Percentiles rank a stretch among this genome's conserved stretches.
Evolutionary conservation across 176 grass and related monocot species (phyloP).

Genomic region (Bromus sterilis): DNA sequence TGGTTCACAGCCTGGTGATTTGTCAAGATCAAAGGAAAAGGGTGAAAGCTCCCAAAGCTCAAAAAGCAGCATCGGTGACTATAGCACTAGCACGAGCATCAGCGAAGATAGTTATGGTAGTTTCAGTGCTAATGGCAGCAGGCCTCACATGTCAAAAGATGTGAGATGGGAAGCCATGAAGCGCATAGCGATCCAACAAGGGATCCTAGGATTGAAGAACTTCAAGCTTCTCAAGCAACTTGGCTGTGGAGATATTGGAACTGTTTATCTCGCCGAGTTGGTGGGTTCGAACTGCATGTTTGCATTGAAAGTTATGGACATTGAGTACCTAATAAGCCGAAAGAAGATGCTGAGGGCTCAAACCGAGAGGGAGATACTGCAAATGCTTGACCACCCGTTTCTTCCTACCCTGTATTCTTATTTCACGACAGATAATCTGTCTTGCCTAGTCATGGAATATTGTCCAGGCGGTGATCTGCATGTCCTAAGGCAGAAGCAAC

Average conservation of each 20-base stretch:
- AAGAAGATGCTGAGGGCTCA: conserved; percentile 97
- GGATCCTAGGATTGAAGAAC: conserved; percentile 75
- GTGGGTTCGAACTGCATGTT: conserved; percentile 84
- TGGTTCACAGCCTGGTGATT: conserved; percentile 31
- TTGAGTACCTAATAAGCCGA: conserved; percentile 82
- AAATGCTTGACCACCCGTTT: conserved; percentile 97
- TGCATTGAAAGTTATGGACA: conserved; percentile 95
- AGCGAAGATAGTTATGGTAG: conserved; percentile 86
- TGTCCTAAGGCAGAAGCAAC: conserved; percentile 90
- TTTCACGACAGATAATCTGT: conserved; percentile 94
- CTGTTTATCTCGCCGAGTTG: conserved; percentile 92
- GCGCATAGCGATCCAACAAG: conserved; percentile 59
- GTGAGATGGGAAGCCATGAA: conserved; percentile 75
- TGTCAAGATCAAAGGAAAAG: conserved; percentile 73
- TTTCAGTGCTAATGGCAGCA: conserved; percentile 57
- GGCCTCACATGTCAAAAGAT: conserved; percentile 99
- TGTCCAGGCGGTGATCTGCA: conserved; percentile 91
- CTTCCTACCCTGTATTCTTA: conserved; percentile 90
- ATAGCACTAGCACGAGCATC: conserved; percentile 90
- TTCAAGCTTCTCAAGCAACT: conserved; percentile 93
- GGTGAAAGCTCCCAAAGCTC: conserved; percentile 96
- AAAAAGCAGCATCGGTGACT: conserved; percentile 94
- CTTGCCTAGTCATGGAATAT: conserved; percentile 95
- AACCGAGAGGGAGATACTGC: conserved; percentile 93
- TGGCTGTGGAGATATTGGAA: conserved; percentile 95